Evolutionary conservation across 768 basidiomycete species (phyloP).

Genomic region (Lentinula guzmanii): DNA sequence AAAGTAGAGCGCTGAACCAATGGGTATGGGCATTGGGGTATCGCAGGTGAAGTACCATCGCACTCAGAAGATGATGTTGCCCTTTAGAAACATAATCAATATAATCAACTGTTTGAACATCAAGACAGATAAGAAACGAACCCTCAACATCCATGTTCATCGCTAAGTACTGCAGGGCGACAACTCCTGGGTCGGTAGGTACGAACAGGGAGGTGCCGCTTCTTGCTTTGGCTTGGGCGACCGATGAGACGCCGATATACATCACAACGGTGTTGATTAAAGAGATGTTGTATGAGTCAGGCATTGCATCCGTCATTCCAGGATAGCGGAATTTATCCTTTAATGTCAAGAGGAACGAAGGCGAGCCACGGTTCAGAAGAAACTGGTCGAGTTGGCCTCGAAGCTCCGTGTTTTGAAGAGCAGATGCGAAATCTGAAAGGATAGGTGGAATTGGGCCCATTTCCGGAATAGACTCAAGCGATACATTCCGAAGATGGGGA

Average conservation of each 20-base stretch:
- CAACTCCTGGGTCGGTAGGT: slow-evolving; percentile 76
- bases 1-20: slow-evolving; percentile 91
- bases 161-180: slow-evolving; percentile 77
- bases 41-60: slow-evolving; percentile 91
- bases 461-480: slow-evolving; percentile 75
- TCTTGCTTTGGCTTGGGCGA: slow-evolving; percentile 82
- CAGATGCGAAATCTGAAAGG: slow-evolving; percentile 83
- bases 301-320: slow-evolving; percentile 34
- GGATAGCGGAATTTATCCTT: slow-evolving; percentile 67
- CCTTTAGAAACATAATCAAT: slow-evolving; percentile 37
- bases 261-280: slow-evolving; percentile 92
- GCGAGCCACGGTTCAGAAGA: slow-evolving; percentile 68
- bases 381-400: slow-evolving; percentile 78
- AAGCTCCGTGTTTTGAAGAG: slow-evolving; percentile 76
- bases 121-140: slow-evolving; percentile 25
- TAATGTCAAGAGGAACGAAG: slow-evolving; percentile 68
- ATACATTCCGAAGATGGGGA: slow-evolving; percentile 71
- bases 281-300: slow-evolving; percentile 77
- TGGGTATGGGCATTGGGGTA: slow-evolving; percentile 98
- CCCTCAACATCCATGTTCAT: slow-evolving; percentile 88
- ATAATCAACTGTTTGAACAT: not conserved
- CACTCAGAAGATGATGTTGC: slow-evolving; percentile 89
- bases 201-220: slow-evolving; percentile 81
- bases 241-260: slow-evolving; percentile 92
- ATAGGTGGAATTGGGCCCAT: slow-evolving; percentile 92